Evolutionary conservation across 2,329 filamentous ascomycete species (phyloP).

Genomic region (Xylariaceae sp.): DNA sequence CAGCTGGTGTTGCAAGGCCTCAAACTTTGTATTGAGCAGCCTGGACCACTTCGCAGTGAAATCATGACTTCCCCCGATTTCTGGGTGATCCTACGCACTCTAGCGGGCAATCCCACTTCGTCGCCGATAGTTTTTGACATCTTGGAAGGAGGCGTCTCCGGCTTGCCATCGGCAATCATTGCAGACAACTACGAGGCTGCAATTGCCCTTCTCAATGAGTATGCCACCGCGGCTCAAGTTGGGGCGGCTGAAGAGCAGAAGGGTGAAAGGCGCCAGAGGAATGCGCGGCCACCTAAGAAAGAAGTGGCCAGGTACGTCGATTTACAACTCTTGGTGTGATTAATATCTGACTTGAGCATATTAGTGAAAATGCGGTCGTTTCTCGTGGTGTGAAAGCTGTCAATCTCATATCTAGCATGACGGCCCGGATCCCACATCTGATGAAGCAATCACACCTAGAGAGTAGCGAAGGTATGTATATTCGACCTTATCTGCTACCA

Average conservation of each 20-base stretch:
- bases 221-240: slow-evolving; percentile 81
- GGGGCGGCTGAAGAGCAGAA: slow-evolving; percentile 73
- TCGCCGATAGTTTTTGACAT: slow-evolving; percentile 84
- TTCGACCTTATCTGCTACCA: neutral
- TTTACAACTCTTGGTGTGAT: neutral
- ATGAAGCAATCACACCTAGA: slow-evolving; percentile 95
- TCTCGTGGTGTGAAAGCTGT: slow-evolving; percentile 81
- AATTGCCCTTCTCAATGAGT: slow-evolving; percentile 83
- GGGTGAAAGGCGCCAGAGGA: slow-evolving; percentile 57
- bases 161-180: slow-evolving; percentile 80
- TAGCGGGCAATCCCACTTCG: slow-evolving; percentile 72
- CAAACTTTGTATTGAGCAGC: slow-evolving; percentile 77
- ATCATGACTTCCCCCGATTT: slow-evolving; percentile 97
- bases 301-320: slow-evolving; percentile 61
- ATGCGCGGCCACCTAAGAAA: slow-evolving; percentile 53
- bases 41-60: slow-evolving; percentile 82
- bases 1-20: slow-evolving; percentile 79
- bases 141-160: slow-evolving; percentile 77
- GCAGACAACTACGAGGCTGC: slow-evolving; percentile 95
- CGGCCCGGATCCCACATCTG: slow-evolving; percentile 78
- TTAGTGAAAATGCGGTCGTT: slow-evolving; percentile 73
- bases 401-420: slow-evolving; percentile 80
- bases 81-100: slow-evolving; percentile 84
- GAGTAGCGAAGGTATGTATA: slow-evolving; percentile 71
- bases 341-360: slow-evolving; percentile 23